phyloP scores from a whole-genome alignment of 805 yeast species.

The Clavispora carvajalis region DNA sequence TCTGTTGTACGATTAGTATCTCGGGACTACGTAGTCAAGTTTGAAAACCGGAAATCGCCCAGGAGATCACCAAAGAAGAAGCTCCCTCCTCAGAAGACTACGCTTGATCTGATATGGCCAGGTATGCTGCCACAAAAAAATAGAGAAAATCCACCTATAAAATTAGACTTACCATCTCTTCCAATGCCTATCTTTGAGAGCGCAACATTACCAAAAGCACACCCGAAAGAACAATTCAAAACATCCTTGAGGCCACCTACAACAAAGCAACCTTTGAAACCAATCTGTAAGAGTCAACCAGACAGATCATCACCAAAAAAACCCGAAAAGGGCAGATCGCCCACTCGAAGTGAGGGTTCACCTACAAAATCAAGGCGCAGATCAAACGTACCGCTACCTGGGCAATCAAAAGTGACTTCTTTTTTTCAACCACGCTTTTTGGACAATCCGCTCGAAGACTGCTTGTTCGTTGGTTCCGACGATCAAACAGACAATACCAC shows the following conservation, averaged over 20 bases:
- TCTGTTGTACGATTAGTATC: conserved; percentile 13
- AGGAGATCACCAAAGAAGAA: conserved; percentile 14
- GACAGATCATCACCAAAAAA: not conserved
- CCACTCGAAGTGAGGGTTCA: not conserved
- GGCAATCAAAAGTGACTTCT: conserved; percentile 15
- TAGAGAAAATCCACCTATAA: not conserved
- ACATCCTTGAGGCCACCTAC: not conserved
- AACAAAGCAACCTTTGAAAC: not conserved
- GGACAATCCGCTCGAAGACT: conserved; percentile 4
- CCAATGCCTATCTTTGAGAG: not conserved
- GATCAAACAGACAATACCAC: conserved; percentile 5
- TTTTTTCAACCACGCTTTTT: conserved; percentile 9
- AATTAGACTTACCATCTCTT: not conserved
- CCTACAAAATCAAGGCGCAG: conserved; percentile 1
- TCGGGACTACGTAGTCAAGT: conserved; percentile 10
- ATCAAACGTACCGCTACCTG: conserved; percentile 9
- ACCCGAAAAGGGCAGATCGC: not conserved
- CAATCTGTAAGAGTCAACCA: not conserved
- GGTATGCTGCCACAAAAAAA: conserved; percentile 6
- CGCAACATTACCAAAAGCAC: not conserved
- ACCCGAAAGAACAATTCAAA: too few relatives aligned
- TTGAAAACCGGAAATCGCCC: conserved; percentile 3
- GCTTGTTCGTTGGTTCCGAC: conserved; percentile 9
- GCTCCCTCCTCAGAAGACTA: conserved; percentile 20
- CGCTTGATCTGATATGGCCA: conserved; percentile 20